phyloP scores from a whole-genome alignment of 257 asterid species.

The Rhazya stricta region DNA sequence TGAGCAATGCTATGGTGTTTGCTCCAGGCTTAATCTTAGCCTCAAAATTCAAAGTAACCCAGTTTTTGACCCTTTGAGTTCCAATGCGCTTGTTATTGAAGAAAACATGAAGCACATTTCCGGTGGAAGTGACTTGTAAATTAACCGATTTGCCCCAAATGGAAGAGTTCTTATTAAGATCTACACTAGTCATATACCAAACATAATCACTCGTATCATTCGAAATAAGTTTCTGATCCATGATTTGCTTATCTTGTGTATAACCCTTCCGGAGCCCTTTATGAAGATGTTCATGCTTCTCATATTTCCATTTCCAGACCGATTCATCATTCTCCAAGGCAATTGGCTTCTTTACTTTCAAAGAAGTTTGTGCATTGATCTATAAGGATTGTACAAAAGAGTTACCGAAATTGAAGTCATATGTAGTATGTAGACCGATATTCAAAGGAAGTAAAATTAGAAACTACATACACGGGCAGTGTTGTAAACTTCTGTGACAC shows the following conservation, averaged over 20 bases:
- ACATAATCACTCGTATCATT: slow-evolving; percentile 45
- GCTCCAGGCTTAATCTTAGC: slow-evolving; percentile 19
- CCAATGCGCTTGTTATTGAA: slow-evolving; percentile 37
- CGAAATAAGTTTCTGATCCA: slow-evolving; percentile 42
- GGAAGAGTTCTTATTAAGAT: slow-evolving; percentile 20
- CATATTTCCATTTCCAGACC: slow-evolving; percentile 38
- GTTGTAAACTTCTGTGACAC: slow-evolving; percentile 33
- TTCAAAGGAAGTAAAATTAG: background rate
- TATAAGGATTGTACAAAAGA: background rate
- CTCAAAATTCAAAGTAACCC: slow-evolving; percentile 19
- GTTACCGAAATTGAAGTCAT: background rate
- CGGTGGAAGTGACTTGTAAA: slow-evolving; percentile 22
- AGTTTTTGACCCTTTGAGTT: slow-evolving; percentile 18
- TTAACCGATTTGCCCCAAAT: slow-evolving; percentile 28
- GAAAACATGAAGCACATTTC: slow-evolving; percentile 42
- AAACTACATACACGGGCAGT: slow-evolving; percentile 29
- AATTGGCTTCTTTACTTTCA: slow-evolving; percentile 22
- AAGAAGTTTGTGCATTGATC: slow-evolving; percentile 28
- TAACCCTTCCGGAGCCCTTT: background rate
- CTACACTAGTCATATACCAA: slow-evolving; percentile 50
- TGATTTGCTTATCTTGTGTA: slow-evolving; percentile 20
- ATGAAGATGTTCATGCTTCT: slow-evolving; percentile 14
- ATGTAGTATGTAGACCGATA: background rate
- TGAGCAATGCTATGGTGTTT: slow-evolving; percentile 31
- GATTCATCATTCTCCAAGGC: slow-evolving; percentile 15